phyloP scores from a whole-genome alignment of 2,329 filamentous ascomycete genomes.

The Fusarium robinianum region DNA sequence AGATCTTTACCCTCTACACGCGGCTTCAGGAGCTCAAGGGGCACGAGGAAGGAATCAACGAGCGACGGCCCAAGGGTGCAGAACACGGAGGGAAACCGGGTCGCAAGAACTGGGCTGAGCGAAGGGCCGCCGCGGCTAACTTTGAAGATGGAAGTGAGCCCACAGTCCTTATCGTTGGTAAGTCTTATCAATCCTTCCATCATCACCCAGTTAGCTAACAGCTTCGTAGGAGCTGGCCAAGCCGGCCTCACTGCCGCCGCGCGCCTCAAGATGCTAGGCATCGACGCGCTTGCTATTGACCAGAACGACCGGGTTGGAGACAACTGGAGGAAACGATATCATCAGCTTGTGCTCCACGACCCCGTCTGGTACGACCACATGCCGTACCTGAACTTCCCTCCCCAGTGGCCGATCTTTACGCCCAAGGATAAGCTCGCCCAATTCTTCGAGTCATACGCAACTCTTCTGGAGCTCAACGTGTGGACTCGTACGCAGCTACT shows the following conservation, averaged over 20 bases:
- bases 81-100: slow-evolving; percentile 56
- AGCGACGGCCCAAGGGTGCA: slow-evolving; percentile 58
- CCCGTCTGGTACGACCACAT: slow-evolving; percentile 65
- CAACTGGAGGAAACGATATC: slow-evolving; percentile 66
- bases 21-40: slow-evolving; percentile 58
- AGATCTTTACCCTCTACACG: slow-evolving; percentile 67
- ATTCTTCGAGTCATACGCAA: slow-evolving; percentile 69
- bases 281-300: slow-evolving; percentile 63
- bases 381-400: slow-evolving; percentile 67
- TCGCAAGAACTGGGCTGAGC: slow-evolving; percentile 65
- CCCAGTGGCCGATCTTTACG: slow-evolving; percentile 70
- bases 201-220: neutral
- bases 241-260: slow-evolving; percentile 62
- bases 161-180: slow-evolving; percentile 64
- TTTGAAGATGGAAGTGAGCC: slow-evolving; percentile 56
- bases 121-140: slow-evolving; percentile 51
- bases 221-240: slow-evolving; percentile 58
- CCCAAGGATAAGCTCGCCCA: slow-evolving; percentile 73
- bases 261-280: slow-evolving; percentile 61
- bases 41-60: slow-evolving; percentile 54
- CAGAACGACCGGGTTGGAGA: slow-evolving; percentile 62
- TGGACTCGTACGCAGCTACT: slow-evolving; percentile 61
- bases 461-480: slow-evolving; percentile 68
- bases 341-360: slow-evolving; percentile 70
- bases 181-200: slow-evolving; percentile 14